phyloP scores from a whole-genome alignment of 2,329 filamentous ascomycete species.

The Sclerotinia glacialis region DNA sequence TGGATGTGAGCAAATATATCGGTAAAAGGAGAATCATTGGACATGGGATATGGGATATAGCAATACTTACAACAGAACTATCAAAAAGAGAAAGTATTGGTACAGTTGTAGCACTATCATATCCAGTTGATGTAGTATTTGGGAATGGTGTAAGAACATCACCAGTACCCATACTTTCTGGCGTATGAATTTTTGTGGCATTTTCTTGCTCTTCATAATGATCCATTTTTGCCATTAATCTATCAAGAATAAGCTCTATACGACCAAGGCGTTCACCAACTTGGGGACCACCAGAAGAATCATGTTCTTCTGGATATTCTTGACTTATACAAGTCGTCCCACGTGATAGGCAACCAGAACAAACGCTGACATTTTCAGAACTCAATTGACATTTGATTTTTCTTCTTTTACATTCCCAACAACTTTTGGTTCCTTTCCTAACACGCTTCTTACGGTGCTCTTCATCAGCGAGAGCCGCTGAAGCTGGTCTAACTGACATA shows the following conservation, averaged over 20 bases:
- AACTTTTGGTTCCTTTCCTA: constrained; percentile 54
- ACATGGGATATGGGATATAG: background rate
- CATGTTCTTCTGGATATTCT: constrained; percentile 38
- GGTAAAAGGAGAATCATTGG: background rate
- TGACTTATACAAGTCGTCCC: constrained; percentile 38
- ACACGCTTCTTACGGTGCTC: constrained; percentile 37
- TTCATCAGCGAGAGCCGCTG: constrained; percentile 22
- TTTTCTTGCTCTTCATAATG: constrained; percentile 36
- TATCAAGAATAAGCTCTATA: constrained; percentile 36
- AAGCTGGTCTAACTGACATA: constrained; percentile 18
- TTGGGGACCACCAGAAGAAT: constrained; percentile 31
- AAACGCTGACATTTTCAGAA: constrained; percentile 42
- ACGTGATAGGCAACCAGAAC: constrained; percentile 48
- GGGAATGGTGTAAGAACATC: constrained; percentile 34
- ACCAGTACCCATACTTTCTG: constrained; percentile 32
- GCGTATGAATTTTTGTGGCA: constrained; percentile 34
- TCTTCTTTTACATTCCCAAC: constrained; percentile 55
- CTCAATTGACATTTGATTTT: constrained; percentile 52
- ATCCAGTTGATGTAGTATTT: constrained; percentile 21
- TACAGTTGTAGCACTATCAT: constrained; percentile 29
- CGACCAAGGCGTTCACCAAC: constrained; percentile 38
- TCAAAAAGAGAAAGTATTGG: constrained; percentile 38
- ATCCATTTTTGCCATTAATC: constrained; percentile 34
- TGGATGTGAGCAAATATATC: background rate
- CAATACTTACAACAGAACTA: constrained; percentile 32